Conservation (phyloP, 441 rosid genomes). For the Eutrema salsugineum region DNA sequence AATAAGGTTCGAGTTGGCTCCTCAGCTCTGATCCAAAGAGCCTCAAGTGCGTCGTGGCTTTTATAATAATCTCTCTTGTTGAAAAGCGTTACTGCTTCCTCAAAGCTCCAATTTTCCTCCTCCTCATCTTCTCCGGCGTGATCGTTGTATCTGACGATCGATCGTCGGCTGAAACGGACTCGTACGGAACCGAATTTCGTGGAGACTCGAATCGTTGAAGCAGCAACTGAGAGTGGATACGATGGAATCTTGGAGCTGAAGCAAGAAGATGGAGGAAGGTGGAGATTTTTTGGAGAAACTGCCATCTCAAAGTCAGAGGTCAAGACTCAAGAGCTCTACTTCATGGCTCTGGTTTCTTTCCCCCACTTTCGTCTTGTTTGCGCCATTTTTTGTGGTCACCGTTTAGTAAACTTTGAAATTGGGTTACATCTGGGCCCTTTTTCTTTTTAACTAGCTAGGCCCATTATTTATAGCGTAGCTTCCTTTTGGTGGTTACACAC, state of each 20-base stretch:
- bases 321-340: constrained; percentile 6
- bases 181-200: not conserved
- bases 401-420: not conserved
- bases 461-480: not conserved
- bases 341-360: constrained; percentile 8
- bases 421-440: not conserved
- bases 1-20: constrained; percentile 65
- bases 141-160: constrained; percentile 23
- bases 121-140: constrained; percentile 22
- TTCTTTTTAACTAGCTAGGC: not conserved
- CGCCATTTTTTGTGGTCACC: constrained; percentile 25
- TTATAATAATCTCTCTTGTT: constrained; percentile 60
- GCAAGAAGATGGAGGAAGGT: constrained; percentile 10
- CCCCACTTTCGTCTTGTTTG: not conserved
- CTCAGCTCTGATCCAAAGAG: constrained; percentile 64
- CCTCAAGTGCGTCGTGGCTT: constrained; percentile 74
- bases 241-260: not conserved
- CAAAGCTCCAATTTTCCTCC: constrained; percentile 37
- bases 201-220: constrained; percentile 4
- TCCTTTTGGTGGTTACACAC: not conserved
- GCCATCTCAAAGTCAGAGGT: constrained; percentile 14
- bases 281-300: constrained; percentile 7
- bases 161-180: constrained; percentile 37
- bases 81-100: constrained; percentile 56
- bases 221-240: not conserved